These are phyloP conservation scores for Globisporangium heterothallicum DNA, from an alignment of 352 stramenopile species.

Conservation along the genomic window DNA sequence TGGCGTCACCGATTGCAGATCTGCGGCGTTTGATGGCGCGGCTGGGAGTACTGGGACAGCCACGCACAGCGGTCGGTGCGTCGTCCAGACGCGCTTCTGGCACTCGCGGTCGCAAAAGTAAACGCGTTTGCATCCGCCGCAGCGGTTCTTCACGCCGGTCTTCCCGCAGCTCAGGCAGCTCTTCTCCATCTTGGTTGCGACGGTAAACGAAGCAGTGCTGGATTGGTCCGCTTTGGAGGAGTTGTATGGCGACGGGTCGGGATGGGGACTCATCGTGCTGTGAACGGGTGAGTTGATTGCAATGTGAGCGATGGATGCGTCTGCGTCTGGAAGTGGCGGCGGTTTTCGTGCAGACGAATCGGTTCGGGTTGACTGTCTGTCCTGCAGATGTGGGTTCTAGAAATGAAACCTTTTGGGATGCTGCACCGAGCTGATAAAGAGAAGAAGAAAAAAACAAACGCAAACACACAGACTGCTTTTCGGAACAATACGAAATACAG, in stretches of 20 bases:
- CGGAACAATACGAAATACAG: too few relatives aligned
- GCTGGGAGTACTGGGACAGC: conserved; percentile 11
- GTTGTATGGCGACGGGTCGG: not conserved
- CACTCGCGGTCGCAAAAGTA: conserved; percentile 80
- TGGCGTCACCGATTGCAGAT: not conserved
- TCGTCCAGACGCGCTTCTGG: conserved; percentile 55
- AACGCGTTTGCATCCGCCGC: conserved; percentile 58
- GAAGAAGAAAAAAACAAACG: too few relatives aligned
- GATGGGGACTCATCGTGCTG: not conserved
- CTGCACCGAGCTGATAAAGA: not conserved
- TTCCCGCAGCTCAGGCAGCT: conserved; percentile 42
- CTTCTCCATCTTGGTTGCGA: not conserved
- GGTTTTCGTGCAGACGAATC: too few relatives aligned
- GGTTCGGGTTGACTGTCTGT: too few relatives aligned
- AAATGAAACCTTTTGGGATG: not conserved
- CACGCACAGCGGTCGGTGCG: conserved; percentile 47
- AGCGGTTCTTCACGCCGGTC: conserved; percentile 54
- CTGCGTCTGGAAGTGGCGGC: too few relatives aligned
- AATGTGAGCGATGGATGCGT: not conserved
- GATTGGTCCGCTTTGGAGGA: not conserved
- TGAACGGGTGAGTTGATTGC: not conserved
- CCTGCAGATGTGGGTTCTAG: not conserved
- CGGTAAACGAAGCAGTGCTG: not conserved
- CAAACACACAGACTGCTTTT: not conserved
- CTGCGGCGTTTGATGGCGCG: not conserved